Evolutionary conservation across 2,329 filamentous ascomycete species (phyloP), one percentile per base, ranked within the genome.

Genomic region (Trichoderma simmonsii): DNA sequence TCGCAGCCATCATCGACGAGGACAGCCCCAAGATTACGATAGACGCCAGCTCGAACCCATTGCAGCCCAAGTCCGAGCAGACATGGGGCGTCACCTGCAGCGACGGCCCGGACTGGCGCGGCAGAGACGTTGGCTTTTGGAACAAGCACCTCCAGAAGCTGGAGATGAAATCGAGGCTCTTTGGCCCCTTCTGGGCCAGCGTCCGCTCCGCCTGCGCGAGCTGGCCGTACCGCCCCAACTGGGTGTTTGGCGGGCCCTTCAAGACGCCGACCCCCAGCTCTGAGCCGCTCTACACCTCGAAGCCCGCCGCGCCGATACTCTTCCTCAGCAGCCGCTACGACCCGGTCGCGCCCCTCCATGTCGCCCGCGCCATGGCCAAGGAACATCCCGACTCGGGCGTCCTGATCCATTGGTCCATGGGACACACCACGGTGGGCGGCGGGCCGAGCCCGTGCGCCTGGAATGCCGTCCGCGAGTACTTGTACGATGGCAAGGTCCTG

Each of bases 301-400:
- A 74, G 43, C 85, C 85, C 0, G 75, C 76, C 1, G 81, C 81
- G 7, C 84, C 85, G 6, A 72, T 86, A 24, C 74, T 86, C 36
- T 85, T 84, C 75, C 71, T 86, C 9, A 79, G 80, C n/a, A 83
- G 80, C 68, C 74, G 77, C 7, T 77, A 81, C 11, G 84, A 86
- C 65, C 85, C 85, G 8, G 81, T 85, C 15, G 85, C 84, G 32
- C 85, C 85, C 7, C 74, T 82, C 26, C 4, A 26, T 4, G 21
- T 21, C n/a, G 74, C 74, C 9, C 56, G 72, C 4, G 18, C 30
- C 43, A 76, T 75, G 74, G 67, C 75, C 15, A 62, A 12, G 39
- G 18, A 24, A 1, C 75, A 78, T 51, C 75, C 75, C 1, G 76
- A 76, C 8, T 75, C 77, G 0, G 71, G 71, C 9, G 69, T 79